phyloP scores from a whole-genome alignment of 1,284 basidiomycete species.

The Fomitiporia mediterranea region DNA sequence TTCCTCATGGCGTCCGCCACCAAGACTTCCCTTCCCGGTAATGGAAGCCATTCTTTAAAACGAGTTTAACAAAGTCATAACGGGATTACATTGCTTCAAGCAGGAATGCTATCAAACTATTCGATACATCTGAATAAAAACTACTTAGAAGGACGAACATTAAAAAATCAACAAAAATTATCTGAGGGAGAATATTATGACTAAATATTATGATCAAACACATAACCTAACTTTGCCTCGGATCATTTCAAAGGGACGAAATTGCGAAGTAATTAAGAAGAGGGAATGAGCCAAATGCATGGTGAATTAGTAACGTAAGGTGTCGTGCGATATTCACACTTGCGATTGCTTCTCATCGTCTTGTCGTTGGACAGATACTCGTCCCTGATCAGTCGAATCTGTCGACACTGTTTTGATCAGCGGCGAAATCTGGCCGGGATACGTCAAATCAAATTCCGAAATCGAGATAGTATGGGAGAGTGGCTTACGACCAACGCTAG shows the following conservation, averaged over 20 bases:
- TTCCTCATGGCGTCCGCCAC: conserved; percentile 4
- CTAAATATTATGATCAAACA: background rate
- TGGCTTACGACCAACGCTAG: conserved; percentile 45
- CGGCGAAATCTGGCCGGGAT: conserved; percentile 16
- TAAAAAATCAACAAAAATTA: no score
- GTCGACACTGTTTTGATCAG: conserved; percentile 15
- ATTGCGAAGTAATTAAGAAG: background rate
- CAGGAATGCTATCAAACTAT: no score
- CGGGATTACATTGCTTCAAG: no score
- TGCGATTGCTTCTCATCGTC: conserved; percentile 10
- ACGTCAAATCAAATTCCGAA: conserved; percentile 12
- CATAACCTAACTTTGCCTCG: background rate
- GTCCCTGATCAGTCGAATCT: conserved; percentile 7
- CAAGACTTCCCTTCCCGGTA: background rate
- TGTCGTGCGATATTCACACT: background rate
- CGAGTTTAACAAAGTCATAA: no score
- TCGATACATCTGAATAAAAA: no score
- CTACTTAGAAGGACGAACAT: no score
- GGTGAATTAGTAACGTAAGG: background rate
- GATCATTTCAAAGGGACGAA: background rate
- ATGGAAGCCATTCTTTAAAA: no score
- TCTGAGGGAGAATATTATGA: no score
- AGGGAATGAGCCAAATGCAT: background rate
- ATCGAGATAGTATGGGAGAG: background rate
- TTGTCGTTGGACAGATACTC: background rate